A percentile compares a stretch with the other conserved stretches of the same genome.
These are phyloP conservation scores for Brassica napus DNA, from an alignment of 345 rosid species.

Conservation along the genomic window DNA sequence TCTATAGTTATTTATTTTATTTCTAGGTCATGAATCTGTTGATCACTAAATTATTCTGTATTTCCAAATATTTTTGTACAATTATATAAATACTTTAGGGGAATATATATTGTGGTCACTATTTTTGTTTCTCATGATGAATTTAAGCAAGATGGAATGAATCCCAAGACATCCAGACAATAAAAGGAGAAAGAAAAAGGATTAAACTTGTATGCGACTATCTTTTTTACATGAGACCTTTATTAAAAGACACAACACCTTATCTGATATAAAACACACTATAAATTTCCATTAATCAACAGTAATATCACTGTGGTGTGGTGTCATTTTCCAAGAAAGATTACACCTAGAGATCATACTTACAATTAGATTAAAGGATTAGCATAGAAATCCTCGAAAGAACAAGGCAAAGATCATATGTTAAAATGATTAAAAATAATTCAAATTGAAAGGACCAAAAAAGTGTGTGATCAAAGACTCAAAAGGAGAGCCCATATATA, in stretches of 20 bases:
- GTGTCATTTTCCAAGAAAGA: slow-evolving; percentile 62
- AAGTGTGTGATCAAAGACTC: slow-evolving; percentile 42
- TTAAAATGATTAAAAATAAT: neutral
- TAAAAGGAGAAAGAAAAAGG: slow-evolving; percentile 3
- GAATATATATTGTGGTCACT: slow-evolving; percentile 1
- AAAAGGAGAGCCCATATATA: slow-evolving; percentile 36
- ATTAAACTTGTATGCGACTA: slow-evolving; percentile 5
- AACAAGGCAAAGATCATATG: slow-evolving; percentile 30
- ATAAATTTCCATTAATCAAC: slow-evolving; percentile 8
- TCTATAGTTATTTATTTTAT: neutral
- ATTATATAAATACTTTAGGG: neutral
- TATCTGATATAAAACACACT: slow-evolving; percentile 13
- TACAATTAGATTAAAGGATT: slow-evolving; percentile 20
- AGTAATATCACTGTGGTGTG: slow-evolving; percentile 29
- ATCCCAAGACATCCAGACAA: slow-evolving; percentile 35
- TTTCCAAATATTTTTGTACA: neutral
- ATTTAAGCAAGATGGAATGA: slow-evolving; percentile 19
- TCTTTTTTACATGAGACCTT: slow-evolving; percentile 15
- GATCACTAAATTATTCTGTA: neutral
- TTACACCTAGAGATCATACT: slow-evolving; percentile 29
- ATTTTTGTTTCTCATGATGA: neutral
- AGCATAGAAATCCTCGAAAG: slow-evolving; percentile 29
- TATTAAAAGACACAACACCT: slow-evolving; percentile 42
- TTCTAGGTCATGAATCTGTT: neutral
- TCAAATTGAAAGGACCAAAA: slow-evolving; percentile 38